Conservation (phyloP, 225 moss, liverwort and hornwort genomes). For the Bryum argenteum region DNA sequence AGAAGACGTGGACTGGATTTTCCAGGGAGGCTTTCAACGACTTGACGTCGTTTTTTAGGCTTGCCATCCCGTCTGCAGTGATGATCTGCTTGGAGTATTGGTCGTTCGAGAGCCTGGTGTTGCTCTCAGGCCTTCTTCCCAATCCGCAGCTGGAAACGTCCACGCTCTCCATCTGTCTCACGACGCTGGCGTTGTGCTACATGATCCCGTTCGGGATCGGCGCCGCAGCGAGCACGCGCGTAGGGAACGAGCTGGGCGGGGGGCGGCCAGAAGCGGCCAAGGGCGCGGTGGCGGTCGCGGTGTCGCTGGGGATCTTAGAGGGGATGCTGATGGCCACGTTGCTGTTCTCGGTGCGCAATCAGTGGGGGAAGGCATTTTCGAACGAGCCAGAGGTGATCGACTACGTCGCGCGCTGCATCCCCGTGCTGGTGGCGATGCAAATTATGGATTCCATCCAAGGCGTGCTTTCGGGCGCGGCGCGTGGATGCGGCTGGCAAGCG, state of each 20-base stretch:
- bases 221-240: conserved; percentile 65
- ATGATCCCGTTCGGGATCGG: conserved; percentile 67
- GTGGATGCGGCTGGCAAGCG: conserved; percentile 70
- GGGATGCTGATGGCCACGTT: conserved; percentile 35
- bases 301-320: conserved; percentile 30
- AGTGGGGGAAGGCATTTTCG: conserved; percentile 49
- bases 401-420: conserved; percentile 50
- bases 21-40: conserved; percentile 65
- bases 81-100: conserved; percentile 86
- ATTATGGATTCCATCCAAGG: conserved; percentile 60
- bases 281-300: conserved; percentile 41
- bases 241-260: conserved; percentile 77
- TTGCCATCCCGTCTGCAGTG: conserved; percentile 69
- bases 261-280: conserved; percentile 58
- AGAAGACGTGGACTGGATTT: conserved; percentile 58
- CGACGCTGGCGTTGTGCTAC: conserved; percentile 50
- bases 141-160: conserved; percentile 78
- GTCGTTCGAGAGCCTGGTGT: conserved; percentile 66
- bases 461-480: conserved; percentile 60
- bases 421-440: conserved; percentile 39
- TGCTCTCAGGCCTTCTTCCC: conserved; percentile 68
- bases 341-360: conserved; percentile 26
- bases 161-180: conserved; percentile 64
- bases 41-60: conserved; percentile 50
- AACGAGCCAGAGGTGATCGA: conserved; percentile 51